Base-by-base conservation (phyloP, 768 basidiomycete genomes). In the Phlebiopsis gigantea region DNA sequence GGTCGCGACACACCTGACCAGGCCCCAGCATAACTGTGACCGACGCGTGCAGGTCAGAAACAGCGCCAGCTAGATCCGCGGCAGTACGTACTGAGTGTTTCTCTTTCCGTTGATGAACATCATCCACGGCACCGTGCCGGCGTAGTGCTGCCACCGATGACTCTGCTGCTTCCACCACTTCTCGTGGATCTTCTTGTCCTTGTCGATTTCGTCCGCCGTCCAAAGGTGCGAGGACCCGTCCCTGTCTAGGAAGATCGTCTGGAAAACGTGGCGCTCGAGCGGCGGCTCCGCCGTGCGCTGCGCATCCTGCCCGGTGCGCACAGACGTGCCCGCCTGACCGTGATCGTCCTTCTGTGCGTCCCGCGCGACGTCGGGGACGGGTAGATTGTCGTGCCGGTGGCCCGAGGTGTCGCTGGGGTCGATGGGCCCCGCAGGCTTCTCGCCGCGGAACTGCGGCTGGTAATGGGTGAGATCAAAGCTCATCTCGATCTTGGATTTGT, bases 161-260 rank as follows among this genome's bases (percentile, higher is more conserved):
- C 75, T 75, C 63, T 77, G 77, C 63, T 79, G 79, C 63, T 79
- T 79, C 79, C 78, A 79, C 77, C 75, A 77, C 63, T 78, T 77
- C 65, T 77, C 71, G 62, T 69, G 48, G 26, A 79, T 75, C 30
- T 72, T 63, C 61, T 73, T 69, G 19, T 73, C 67, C 31, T 65
- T 63, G 14, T 68, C 57, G 50, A 80, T 78, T 41, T 75, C 75
- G 28, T 63, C 66, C 60, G 71, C 70, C 5, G 75, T 76, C 77
- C 77, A 80, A 31, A 75, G 64, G 17, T 70, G 49, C 42, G 69
- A 62, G 19, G 72, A 75, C 9, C 71, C 72, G 28, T 74, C 72
- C 31, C 69, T 70, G 59, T 79, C 74, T 10, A 79, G 70, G 60
- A 79, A 79, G 55, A 79, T 77, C 1, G 78, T 78, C 63, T 79